Evolutionary conservation across 1,284 basidiomycete genomes (phyloP), one percentile per base, ranked within the genome.

Genomic region (Tylopilus sp.): DNA sequence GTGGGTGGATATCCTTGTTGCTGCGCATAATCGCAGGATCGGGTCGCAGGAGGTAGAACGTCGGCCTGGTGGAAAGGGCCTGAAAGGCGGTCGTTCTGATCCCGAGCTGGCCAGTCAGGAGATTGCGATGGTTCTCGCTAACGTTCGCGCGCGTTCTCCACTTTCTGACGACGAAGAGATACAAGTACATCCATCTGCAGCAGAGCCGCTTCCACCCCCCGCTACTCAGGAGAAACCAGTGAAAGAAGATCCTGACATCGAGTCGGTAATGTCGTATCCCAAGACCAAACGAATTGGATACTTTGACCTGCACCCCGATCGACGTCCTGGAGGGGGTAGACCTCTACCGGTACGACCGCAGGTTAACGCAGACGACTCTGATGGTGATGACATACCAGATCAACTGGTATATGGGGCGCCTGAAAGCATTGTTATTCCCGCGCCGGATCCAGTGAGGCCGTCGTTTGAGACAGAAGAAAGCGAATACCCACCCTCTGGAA

Each of bases 1-100:
- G 2, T 89, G 86, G 85, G 84, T 89, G 53, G 91, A 93, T 69
- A 92, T 93, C 38, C 71, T 92, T 6, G 87, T 93, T 10, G 84
- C 84, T 37, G 81, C 74, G 40, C 81, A 79, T 51, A 71, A 67
- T 18, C 69, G 84, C 36, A 67, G 84, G 39, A 74, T 89, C 69
- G 75, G 68, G 2, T 74, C 76, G 7, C 85, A 88, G 64, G 82
- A 86, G 46, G 74, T 65, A 11, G 72, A 73, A 48, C 64, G 75
- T 41, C 73, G 68, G 51, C 60, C 56, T 6, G 68, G 55, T 9
- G 47, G 21, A n/a, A 58, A 43, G 56, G 63, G 25, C 23, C 55
- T 69, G 43, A 72, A 69, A 46, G 69, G 66, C 48, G 74, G 68
- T 19, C 66, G 64, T 35, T 76, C 70, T 40, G 88, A 89, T 58